Conservation (phyloP, 2,329 filamentous ascomycete species). For the Camillea tinctor region DNA sequence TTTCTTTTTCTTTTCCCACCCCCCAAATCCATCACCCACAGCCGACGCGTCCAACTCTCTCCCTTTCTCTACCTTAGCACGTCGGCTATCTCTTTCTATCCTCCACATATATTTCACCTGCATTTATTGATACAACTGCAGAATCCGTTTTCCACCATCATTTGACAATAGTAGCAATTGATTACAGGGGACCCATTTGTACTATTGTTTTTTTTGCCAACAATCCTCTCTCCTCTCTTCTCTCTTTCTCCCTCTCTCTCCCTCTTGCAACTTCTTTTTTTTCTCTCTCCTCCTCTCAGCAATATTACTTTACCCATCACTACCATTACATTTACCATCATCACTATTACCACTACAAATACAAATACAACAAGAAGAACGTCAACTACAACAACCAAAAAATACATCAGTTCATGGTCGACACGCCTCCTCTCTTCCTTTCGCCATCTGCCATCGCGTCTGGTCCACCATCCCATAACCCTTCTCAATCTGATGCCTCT, state of each 20-base stretch:
- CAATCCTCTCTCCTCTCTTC: slow-evolving; percentile 19
- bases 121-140: background rate
- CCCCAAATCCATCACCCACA: background rate
- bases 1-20: background rate
- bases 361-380: no score
- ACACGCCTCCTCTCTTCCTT: background rate
- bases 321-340: background rate
- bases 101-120: background rate
- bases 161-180: slow-evolving; percentile 9
- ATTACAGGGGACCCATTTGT: slow-evolving; percentile 30
- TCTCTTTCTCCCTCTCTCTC: slow-evolving; percentile 20
- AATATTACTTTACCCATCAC: background rate
- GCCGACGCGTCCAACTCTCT: slow-evolving; percentile 17
- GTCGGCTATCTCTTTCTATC: background rate
- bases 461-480: slow-evolving; percentile 42
- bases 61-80: slow-evolving; percentile 19
- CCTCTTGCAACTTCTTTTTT: slow-evolving; percentile 12
- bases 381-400: background rate
- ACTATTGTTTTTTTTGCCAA: slow-evolving; percentile 12
- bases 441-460: slow-evolving; percentile 2
- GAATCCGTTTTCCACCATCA: background rate
- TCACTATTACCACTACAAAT: background rate
- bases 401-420: background rate
- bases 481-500: slow-evolving; percentile 78
- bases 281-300: background rate